Conservation (phyloP, 164 flowering plant genomes). For the Houttuynia cordata region DNA sequence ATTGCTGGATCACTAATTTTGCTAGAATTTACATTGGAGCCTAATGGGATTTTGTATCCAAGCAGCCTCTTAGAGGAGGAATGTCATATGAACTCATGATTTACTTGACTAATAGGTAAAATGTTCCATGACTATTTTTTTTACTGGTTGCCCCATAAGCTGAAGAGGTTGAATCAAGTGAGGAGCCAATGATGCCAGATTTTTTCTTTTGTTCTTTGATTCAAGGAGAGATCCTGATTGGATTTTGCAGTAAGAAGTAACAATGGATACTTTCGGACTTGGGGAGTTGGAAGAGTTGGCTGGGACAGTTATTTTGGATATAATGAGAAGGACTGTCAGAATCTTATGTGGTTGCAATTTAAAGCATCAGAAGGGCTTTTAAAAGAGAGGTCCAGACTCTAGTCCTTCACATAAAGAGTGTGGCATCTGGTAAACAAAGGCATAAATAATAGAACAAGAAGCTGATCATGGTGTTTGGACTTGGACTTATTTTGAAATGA, state of each 20-base stretch:
- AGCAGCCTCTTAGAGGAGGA: too few species aligned
- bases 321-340: background rate
- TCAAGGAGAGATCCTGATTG: background rate
- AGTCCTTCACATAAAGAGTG: background rate
- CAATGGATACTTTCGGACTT: background rate
- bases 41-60: too few species aligned
- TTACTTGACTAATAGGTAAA: too few species aligned
- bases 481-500: background rate
- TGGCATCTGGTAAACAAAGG: background rate
- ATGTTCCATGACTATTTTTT: too few species aligned
- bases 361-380: background rate
- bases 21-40: too few species aligned
- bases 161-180: too few species aligned
- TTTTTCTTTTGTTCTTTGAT: too few species aligned
- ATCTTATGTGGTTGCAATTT: constrained; percentile 1
- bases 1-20: too few species aligned
- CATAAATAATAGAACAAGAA: background rate
- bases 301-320: background rate
- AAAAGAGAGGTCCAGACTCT: too few species aligned
- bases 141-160: too few species aligned
- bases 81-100: too few species aligned
- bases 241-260: background rate
- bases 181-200: too few species aligned
- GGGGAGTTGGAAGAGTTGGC: constrained; percentile 1
- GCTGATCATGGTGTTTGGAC: background rate